Evolutionary conservation across 305 asterid species (phyloP), one percentile per base, ranked within the genome.

Genomic region (Fraxinus ornus): DNA sequence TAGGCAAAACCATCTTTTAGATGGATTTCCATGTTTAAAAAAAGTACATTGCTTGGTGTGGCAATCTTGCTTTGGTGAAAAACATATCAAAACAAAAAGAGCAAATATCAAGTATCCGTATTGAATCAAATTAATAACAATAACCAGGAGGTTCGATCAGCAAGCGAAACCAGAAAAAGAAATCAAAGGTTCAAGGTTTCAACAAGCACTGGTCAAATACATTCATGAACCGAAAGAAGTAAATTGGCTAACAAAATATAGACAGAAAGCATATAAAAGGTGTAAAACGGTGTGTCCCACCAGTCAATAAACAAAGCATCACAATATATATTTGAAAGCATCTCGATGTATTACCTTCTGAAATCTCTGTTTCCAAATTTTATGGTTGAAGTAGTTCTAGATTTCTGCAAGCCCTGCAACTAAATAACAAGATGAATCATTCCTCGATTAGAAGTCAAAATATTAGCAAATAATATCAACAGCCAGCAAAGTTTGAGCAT

Each of bases 281-380:
- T 3, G 70, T 60, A 21, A 60, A 60, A 21, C 0, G 4, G 30
- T 60, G 15, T 7, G 32, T 21, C 70, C 71, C 71, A 22, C 71
- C 71, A 22, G 71, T 62, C 71, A 62, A 62, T 62, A 22, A 28
- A 66, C 36, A 26, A 26, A 10, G 36, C 37, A 66, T 26, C 35
- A 26, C 13, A 28, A 66, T 66, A 22, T 24, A 24, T 66, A 17
- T 66, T 2, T 47, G 13, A 36, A 71, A 81, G 79, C 83, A 83
- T 73, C 62, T 80, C 70, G 76, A 77, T 72, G 81, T 19, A 70
- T 78, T 88, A 93, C 98, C 97, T 92, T 88, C 84, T 89, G 82
- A 88, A 82, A 62, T 90, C 98, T 85, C 86, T 84, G 80, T 86
- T 86, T 90, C 91, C 91, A 79, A 86, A 75, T 74, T 91, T 92